phyloP scores from a whole-genome alignment of 1,284 basidiomycete genomes.

The Bjerkandera adusta region DNA sequence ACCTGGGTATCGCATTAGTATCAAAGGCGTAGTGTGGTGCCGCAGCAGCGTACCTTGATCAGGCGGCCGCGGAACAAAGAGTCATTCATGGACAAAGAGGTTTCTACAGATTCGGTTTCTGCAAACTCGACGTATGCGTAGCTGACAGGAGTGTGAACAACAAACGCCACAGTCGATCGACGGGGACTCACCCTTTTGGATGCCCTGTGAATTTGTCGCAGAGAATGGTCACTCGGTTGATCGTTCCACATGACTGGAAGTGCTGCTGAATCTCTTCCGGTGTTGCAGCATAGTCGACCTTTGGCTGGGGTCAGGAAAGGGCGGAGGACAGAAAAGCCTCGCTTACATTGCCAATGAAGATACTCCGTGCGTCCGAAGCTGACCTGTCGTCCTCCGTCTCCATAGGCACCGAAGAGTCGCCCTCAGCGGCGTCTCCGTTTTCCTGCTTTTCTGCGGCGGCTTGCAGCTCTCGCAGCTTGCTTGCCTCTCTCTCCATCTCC shows the following conservation, averaged over 20 bases:
- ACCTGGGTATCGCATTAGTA: conserved; percentile 53
- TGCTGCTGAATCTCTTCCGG: conserved; percentile 98
- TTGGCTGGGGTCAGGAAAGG: not conserved
- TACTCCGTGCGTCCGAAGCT: conserved; percentile 82
- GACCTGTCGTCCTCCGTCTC: conserved; percentile 78
- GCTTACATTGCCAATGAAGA: conserved; percentile 97
- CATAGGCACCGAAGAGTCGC: conserved; percentile 46
- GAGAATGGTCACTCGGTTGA: conserved; percentile 98
- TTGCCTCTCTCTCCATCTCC: conserved; percentile 92
- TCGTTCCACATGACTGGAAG: conserved; percentile 96
- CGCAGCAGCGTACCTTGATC: conserved; percentile 69
- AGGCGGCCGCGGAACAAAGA: conserved; percentile 91
- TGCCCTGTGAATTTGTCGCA: conserved; percentile 99
- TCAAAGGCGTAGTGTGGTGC: not conserved
- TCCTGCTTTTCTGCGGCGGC: conserved; percentile 75
- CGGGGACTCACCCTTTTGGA: conserved; percentile 89
- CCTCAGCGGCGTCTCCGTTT: conserved; percentile 37
- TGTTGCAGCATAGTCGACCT: conserved; percentile 98
- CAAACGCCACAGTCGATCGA: conserved; percentile 5
- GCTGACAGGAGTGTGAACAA: conserved; percentile 38
- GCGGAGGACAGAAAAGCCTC: not conserved
- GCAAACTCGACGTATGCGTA: conserved; percentile 99
- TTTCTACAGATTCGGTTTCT: conserved; percentile 89
- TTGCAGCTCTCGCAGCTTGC: conserved; percentile 87
- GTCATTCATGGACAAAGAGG: conserved; percentile 94